Base-by-base conservation (phyloP, 805 yeast genomes). In the Kuraishia ogatae region DNA sequence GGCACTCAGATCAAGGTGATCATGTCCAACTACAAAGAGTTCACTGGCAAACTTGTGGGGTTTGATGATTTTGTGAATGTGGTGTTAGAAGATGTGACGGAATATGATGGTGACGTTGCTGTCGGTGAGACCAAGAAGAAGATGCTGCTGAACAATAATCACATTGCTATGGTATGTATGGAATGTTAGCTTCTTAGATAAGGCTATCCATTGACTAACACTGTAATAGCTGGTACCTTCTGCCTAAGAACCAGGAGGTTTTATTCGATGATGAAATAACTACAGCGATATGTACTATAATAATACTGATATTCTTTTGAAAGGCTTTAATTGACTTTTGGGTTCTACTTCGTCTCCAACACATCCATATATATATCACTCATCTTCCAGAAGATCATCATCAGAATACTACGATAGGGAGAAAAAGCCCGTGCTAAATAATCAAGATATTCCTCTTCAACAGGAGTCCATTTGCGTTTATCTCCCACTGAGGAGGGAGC, bases 41-140 rank as follows among this genome's bases (percentile, higher is more conserved):
- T 90, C 66, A 78, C 80, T n/a, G 99, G 99, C 1, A 89, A 84
- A 2, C 75, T 94, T 53, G 81, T 87, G 28, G 98, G 98, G 1
- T 93, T 93, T 69, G 99, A 94, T 67, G 98, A 94, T 70, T 93
- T 86, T 63, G 97, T 94, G 57, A 94, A 89, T 66, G 83, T 92
- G 70, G 96, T 94, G 11, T 76, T 94, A 53, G 88, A 87, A 62
- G 85, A 92, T 62, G 97, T 87, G 43, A 78, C 78, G 8, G 96
- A 89, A 62, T 73, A 69, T 50, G 64, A 65, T 2, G 80, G 76
- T 53, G 72, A 68, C 48, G 76, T 75, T 39, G 78, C 78, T 4
- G 64, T 67, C 55, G 71, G 74, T 48, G 76, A 72, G 39, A 76
- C 74, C 21, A 76, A 81, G 24, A 77, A 84, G 56, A 80, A 77